Evolutionary conservation across 495 filamentous ascomycete genomes (phyloP).

Genomic region (Podospora pseudoanserina): DNA sequence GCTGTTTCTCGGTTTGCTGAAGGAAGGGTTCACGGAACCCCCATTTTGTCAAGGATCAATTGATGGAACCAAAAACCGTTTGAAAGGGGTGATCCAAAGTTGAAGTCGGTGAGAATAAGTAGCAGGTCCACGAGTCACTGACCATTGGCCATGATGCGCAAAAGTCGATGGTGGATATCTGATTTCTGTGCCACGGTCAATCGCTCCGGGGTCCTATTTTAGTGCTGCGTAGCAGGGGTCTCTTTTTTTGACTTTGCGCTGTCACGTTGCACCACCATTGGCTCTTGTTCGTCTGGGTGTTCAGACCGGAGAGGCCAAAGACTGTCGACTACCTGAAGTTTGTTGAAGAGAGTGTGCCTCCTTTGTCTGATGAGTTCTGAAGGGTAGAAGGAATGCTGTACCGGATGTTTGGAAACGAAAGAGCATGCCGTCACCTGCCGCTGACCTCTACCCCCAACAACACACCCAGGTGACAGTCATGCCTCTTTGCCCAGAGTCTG

Average conservation of each 20-base stretch:
- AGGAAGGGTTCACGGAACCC: slow-evolving; percentile 5
- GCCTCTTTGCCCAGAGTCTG: background rate
- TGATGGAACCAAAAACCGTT: background rate
- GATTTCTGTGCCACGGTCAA: background rate
- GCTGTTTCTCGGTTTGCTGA: background rate
- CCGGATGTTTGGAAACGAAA: background rate
- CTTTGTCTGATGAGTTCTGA: background rate
- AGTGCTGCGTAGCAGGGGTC: background rate
- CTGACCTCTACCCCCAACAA: background rate
- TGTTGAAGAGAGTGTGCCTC: background rate
- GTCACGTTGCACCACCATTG: slow-evolving; percentile 1
- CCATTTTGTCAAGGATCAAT: background rate
- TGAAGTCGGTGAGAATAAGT: background rate
- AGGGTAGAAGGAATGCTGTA: background rate
- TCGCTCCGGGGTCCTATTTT: slow-evolving; percentile 6
- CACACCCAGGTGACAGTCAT: background rate
- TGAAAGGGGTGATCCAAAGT: background rate
- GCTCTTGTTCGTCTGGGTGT: background rate
- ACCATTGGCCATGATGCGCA: background rate
- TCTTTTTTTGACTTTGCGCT: background rate
- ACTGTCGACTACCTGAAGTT: background rate
- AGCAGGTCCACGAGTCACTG: slow-evolving; percentile 1
- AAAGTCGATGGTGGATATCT: background rate
- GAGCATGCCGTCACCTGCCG: background rate
- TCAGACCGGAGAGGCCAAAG: background rate